These are phyloP conservation scores for Chrysoporthe cubensis DNA, from an alignment of 2,329 filamentous ascomycete genomes.

Conservation along the genomic window DNA sequence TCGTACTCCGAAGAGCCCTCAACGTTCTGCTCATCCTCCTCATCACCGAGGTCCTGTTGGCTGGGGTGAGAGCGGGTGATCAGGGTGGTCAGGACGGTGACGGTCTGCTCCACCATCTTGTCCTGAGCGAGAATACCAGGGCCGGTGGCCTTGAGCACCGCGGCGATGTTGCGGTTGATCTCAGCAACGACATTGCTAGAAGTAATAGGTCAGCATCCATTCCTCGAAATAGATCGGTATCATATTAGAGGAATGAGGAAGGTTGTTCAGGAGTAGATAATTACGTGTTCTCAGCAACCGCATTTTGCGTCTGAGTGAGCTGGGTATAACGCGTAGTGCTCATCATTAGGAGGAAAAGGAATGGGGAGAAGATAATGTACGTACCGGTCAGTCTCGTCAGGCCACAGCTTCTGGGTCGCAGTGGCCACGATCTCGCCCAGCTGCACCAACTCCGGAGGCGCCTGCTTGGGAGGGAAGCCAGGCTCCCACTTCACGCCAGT, in stretches of 20 bases:
- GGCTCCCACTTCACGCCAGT: constrained; percentile 83
- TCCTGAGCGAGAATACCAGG: constrained; percentile 79
- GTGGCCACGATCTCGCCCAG: constrained; percentile 85
- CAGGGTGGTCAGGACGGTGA: constrained; percentile 75
- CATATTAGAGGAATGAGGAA: constrained; percentile 37
- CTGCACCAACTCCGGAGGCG: constrained; percentile 77
- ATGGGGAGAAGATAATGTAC: constrained; percentile 46
- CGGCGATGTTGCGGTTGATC: constrained; percentile 91
- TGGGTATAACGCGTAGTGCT: constrained; percentile 93
- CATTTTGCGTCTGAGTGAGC: constrained; percentile 97
- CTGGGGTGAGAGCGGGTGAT: constrained; percentile 90
- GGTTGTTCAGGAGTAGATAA: constrained; percentile 51
- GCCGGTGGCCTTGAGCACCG: constrained; percentile 87
- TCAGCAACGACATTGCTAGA: constrained; percentile 84
- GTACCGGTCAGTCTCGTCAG: constrained; percentile 91
- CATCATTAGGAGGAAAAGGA: constrained; percentile 65
- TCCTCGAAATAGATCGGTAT: constrained; percentile 28
- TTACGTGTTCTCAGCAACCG: constrained; percentile 88
- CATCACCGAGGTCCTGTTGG: constrained; percentile 85
- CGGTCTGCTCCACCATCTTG: constrained; percentile 74
- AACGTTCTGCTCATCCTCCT: constrained; percentile 76
- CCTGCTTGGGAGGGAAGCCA: constrained; percentile 80
- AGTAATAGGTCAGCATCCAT: constrained; percentile 47
- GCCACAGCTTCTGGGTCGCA: constrained; percentile 83
- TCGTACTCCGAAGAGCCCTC: constrained; percentile 93